Percentiles rank a stretch among this genome's conserved stretches.
These are phyloP conservation scores for Clonostachys solani DNA, from an alignment of 2,329 filamentous ascomycete species.

Conservation along the genomic window DNA sequence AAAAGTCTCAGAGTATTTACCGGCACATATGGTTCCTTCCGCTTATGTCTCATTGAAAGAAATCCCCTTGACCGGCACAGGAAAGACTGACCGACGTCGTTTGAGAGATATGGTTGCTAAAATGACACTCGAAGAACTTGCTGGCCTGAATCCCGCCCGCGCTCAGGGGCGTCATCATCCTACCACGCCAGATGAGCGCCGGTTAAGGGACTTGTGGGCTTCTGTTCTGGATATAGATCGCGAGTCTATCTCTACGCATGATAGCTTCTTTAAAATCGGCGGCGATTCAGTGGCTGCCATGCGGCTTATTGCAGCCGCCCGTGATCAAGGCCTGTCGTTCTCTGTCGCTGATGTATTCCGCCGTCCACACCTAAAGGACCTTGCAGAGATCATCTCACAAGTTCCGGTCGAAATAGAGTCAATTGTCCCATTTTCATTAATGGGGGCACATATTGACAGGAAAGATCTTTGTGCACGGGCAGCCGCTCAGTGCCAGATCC, in stretches of 20 bases:
- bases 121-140: not conserved
- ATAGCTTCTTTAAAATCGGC: constrained; percentile 19
- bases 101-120: constrained; percentile 17
- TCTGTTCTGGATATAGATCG: constrained; percentile 30
- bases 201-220: constrained; percentile 35
- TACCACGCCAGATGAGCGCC: constrained; percentile 4
- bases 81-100: constrained; percentile 23
- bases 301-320: constrained; percentile 39
- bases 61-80: constrained; percentile 4
- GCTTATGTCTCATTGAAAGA: constrained; percentile 1
- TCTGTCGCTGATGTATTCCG: constrained; percentile 41
- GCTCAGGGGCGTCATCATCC: constrained; percentile 43
- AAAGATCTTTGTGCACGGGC: not conserved
- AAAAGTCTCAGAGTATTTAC: constrained; percentile 5
- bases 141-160: constrained; percentile 12
- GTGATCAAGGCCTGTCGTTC: constrained; percentile 29
- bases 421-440: not conserved
- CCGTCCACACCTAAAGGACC: constrained; percentile 33
- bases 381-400: not conserved
- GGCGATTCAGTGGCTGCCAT: constrained; percentile 52
- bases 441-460: not conserved
- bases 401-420: not conserved
- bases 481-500: constrained; percentile 8
- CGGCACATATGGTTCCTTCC: constrained; percentile 6
- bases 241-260: constrained; percentile 12